Evolutionary conservation across 208 protist genomes (phyloP).

Genomic region (Porcisia hertigi): DNA sequence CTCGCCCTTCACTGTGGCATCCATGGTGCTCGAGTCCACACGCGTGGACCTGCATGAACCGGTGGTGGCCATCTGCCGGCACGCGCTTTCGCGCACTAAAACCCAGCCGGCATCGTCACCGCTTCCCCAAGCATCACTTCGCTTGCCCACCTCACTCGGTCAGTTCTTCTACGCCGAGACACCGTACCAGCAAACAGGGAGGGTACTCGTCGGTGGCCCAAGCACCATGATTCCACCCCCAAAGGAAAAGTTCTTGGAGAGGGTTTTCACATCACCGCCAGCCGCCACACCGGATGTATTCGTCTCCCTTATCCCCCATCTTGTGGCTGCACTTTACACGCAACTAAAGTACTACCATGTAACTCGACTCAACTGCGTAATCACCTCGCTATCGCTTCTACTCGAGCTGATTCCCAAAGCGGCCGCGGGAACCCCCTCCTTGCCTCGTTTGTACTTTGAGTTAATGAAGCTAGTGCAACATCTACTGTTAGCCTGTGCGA

Average conservation of each 20-base stretch:
- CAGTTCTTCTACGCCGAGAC: conserved; percentile 32
- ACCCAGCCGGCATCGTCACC: background rate
- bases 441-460: conserved; percentile 13
- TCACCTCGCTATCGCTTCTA: conserved; percentile 20
- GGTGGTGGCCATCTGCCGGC: conserved; percentile 19
- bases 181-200: conserved; percentile 30
- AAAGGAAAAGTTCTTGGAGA: conserved; percentile 23
- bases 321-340: conserved; percentile 22
- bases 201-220: conserved; percentile 23
- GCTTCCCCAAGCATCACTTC: background rate
- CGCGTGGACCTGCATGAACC: conserved; percentile 32
- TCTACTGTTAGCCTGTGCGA: conserved; percentile 18
- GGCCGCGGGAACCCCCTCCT: background rate
- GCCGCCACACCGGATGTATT: background rate
- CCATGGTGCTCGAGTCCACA: conserved; percentile 27
- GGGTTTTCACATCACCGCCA: conserved; percentile 11
- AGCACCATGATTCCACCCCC: conserved; percentile 13
- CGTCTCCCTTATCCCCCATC: conserved; percentile 17
- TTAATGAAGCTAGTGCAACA: conserved; percentile 35
- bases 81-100: conserved; percentile 16
- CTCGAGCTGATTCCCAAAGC: conserved; percentile 13
- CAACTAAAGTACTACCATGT: conserved; percentile 33
- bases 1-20: conserved; percentile 5
- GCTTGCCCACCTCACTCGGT: conserved; percentile 18
- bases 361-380: conserved; percentile 26